phyloP scores from a whole-genome alignment of 2,329 filamentous ascomycete species.

The Cladorrhinum sp. region DNA sequence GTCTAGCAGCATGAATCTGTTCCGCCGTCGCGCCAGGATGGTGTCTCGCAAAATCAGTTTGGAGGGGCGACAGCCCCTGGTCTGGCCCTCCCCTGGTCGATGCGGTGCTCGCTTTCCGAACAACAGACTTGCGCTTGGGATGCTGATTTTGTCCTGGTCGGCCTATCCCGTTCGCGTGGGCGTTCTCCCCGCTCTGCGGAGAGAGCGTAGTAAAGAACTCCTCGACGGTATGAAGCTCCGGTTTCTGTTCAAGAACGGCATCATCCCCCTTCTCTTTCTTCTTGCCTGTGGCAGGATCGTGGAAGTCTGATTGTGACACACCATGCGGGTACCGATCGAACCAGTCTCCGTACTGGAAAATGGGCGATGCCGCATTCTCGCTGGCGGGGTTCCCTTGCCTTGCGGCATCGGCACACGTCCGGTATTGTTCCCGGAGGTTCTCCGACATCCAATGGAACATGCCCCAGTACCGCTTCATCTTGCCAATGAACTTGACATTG shows the following conservation, averaged over 20 bases:
- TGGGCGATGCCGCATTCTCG: slow-evolving; percentile 53
- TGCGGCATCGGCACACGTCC: slow-evolving; percentile 77
- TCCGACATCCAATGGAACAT: slow-evolving; percentile 98
- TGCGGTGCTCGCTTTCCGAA: slow-evolving; percentile 36
- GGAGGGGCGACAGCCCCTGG: slow-evolving; percentile 37
- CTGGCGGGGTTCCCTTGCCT: slow-evolving; percentile 55
- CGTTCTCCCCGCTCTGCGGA: slow-evolving; percentile 49
- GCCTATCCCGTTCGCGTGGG: slow-evolving; percentile 22
- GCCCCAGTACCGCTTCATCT: slow-evolving; percentile 97
- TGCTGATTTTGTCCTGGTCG: slow-evolving; percentile 26
- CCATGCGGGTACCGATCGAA: slow-evolving; percentile 93
- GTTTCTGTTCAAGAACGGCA: slow-evolving; percentile 82
- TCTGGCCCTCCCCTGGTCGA: slow-evolving; percentile 33
- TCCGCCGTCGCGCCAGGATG: slow-evolving; percentile 36
- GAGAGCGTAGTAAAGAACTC: slow-evolving; percentile 86
- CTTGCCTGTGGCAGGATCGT: slow-evolving; percentile 65
- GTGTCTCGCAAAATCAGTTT: slow-evolving; percentile 34
- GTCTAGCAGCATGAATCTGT: slow-evolving; percentile 36
- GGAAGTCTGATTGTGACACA: slow-evolving; percentile 78
- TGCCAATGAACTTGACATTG: slow-evolving; percentile 86
- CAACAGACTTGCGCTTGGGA: slow-evolving; percentile 38
- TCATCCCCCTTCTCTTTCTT: slow-evolving; percentile 80
- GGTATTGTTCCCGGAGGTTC: slow-evolving; percentile 84
- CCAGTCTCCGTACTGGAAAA: slow-evolving; percentile 98
- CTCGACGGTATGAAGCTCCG: slow-evolving; percentile 88